A percentile compares a stretch with the other conserved stretches of the same genome.
phyloP scores from a whole-genome alignment of 2,329 filamentous ascomycete species.

The Trichoderma sp. region DNA sequence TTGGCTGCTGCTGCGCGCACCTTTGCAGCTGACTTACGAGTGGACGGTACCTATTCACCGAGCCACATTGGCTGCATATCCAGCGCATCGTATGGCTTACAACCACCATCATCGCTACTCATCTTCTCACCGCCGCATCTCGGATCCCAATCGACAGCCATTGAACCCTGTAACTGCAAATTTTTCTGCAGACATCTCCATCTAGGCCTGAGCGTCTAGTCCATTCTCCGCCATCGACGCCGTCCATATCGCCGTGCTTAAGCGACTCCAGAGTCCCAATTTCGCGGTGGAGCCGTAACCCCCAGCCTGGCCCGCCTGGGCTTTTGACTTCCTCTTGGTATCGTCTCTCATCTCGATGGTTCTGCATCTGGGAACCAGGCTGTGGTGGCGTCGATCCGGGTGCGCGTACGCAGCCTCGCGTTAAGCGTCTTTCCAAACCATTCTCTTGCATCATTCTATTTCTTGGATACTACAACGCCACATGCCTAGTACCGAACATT shows the following conservation, averaged over 20 bases:
- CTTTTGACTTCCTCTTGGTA: background rate
- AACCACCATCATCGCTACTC: background rate
- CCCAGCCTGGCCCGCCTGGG: background rate
- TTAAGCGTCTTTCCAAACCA: background rate
- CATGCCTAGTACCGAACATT: background rate
- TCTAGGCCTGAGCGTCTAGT: background rate
- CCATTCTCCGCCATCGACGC: constrained; percentile 1
- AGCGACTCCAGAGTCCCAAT: constrained; percentile 7
- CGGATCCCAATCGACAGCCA: background rate
- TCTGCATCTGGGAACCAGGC: background rate
- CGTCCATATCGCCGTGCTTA: constrained; percentile 1
- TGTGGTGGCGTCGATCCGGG: background rate
- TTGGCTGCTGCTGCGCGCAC: background rate
- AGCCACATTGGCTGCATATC: background rate
- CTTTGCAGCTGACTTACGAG: background rate
- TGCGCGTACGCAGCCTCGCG: background rate
- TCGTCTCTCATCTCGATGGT: background rate
- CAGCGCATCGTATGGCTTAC: background rate
- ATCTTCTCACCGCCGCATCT: constrained; percentile 17
- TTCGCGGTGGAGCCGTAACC: background rate
- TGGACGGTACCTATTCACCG: background rate
- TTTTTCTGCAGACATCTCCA: constrained; percentile 1
- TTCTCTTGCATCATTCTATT: background rate
- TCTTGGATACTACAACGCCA: background rate
- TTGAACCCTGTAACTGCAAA: constrained; percentile 10